Evolutionary conservation across 257 asterid genomes (phyloP).

Genomic region (Lycium barbarum): DNA sequence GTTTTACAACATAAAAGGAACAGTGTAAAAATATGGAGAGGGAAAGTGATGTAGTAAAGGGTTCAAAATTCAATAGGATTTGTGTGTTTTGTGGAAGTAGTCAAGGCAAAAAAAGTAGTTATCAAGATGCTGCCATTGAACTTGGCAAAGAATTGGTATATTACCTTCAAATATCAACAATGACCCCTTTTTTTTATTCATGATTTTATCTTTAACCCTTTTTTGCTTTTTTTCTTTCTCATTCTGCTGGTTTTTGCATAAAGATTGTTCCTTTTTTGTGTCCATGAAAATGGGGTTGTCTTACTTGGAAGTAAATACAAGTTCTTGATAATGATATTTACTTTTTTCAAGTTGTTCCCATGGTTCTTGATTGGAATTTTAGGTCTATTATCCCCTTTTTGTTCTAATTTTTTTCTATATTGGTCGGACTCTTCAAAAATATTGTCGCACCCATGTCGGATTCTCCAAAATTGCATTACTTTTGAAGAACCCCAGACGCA

Average conservation of each 20-base stretch:
- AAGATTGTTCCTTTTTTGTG: conserved; percentile 18
- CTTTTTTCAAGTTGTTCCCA: neutral
- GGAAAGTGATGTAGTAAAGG: neutral
- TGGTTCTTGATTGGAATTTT: neutral
- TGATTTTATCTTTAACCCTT: neutral
- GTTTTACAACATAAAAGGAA: conserved; percentile 18
- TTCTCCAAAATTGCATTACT: too few relatives aligned
- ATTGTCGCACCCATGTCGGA: too few relatives aligned
- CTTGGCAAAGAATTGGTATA: conserved; percentile 54
- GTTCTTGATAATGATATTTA: neutral
- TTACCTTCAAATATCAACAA: neutral
- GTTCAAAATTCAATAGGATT: conserved; percentile 55
- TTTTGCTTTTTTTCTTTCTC: neutral
- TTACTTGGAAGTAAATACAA: neutral
- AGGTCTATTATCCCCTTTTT: neutral
- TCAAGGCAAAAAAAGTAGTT: conserved; percentile 50
- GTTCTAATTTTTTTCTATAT: neutral
- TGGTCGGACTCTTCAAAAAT: too few relatives aligned
- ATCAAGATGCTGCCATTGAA: conserved; percentile 56
- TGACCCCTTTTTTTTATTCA: neutral
- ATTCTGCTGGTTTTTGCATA: neutral
- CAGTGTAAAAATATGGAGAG: neutral
- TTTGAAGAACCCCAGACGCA: too few relatives aligned
- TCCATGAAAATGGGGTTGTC: conserved; percentile 13
- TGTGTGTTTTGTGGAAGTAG: conserved; percentile 69